Conservation (phyloP, 163 green algal genomes). For the Chlamydomonas reinhardtii region DNA sequence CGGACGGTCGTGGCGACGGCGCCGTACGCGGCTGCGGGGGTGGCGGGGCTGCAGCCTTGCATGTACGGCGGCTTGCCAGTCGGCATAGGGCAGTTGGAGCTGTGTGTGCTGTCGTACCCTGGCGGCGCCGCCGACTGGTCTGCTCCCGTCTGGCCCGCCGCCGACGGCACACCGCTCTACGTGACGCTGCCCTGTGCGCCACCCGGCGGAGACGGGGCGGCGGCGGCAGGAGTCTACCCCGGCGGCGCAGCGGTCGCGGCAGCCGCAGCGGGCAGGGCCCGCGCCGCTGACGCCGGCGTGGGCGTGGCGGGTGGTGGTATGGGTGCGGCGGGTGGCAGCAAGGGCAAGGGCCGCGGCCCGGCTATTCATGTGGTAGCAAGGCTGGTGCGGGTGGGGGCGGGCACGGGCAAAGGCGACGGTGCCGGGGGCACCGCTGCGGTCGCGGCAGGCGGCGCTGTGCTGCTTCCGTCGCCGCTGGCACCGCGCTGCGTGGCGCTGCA, state of each 20-base stretch:
- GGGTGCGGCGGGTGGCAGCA: constrained; percentile 29
- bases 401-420: background rate
- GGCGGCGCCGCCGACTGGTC: constrained; percentile 15
- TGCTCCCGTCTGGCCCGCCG: background rate
- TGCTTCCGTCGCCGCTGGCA: background rate
- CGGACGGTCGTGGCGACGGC: background rate
- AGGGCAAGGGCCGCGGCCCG: constrained; percentile 35
- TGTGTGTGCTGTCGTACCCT: constrained; percentile 2
- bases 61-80: constrained; percentile 42
- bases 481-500: constrained; percentile 74
- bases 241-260: background rate
- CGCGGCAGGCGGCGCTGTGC: background rate
- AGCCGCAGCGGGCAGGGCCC: background rate
- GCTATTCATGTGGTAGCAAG: constrained; percentile 47
- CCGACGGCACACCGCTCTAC: constrained; percentile 14
- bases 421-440: background rate
- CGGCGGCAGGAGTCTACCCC: constrained; percentile 1
- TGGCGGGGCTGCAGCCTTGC: constrained; percentile 12
- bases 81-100: constrained; percentile 12
- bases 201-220: constrained; percentile 11
- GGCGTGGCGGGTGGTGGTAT: background rate
- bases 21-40: background rate
- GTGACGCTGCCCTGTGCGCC: constrained; percentile 46
- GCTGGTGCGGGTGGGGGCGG: constrained; percentile 46
- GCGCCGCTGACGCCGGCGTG: constrained; percentile 28